Evolutionary conservation across 352 stramenopile genomes (phyloP).

Genomic region (Globisporangium irregulare): DNA sequence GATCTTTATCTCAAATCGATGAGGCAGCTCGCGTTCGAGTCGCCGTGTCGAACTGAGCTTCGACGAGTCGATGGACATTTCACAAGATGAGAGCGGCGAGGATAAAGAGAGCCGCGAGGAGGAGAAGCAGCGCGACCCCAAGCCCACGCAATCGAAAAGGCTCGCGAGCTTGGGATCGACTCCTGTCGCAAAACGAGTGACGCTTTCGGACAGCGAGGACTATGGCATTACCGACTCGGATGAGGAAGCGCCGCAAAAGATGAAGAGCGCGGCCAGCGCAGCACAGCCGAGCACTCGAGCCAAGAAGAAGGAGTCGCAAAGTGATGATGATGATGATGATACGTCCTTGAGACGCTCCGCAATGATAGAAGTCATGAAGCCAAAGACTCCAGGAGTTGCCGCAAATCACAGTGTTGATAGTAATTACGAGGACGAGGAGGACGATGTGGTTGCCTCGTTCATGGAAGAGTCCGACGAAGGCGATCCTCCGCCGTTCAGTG

Average conservation of each 20-base stretch:
- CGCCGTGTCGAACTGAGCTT: constrained; percentile 44
- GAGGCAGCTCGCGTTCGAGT: constrained; percentile 11
- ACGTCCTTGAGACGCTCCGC: background rate
- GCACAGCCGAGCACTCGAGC: background rate
- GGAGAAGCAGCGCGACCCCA: background rate
- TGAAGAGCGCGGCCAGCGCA: background rate
- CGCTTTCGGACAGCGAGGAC: constrained; percentile 13
- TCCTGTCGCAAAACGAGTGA: background rate
- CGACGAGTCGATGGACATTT: constrained; percentile 50
- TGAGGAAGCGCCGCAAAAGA: background rate
- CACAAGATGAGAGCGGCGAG: constrained; percentile 13
- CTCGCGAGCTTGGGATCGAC: background rate
- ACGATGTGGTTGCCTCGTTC: constrained; percentile 16
- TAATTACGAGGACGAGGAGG: constrained; percentile 13
- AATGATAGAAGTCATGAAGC: background rate
- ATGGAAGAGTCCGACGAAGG: constrained; percentile 18
- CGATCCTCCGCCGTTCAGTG: constrained; percentile 15
- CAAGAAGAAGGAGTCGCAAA: constrained; percentile 7
- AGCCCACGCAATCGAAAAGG: background rate
- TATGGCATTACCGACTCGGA: constrained; percentile 5
- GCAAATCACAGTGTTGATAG: constrained; percentile 8
- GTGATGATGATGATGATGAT: constrained; percentile 4
- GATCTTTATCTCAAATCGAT: background rate
- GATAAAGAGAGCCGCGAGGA: background rate
- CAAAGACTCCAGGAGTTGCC: background rate